Conservation (phyloP, 495 filamentous ascomycete species). For the Glutinoglossum americanum region DNA sequence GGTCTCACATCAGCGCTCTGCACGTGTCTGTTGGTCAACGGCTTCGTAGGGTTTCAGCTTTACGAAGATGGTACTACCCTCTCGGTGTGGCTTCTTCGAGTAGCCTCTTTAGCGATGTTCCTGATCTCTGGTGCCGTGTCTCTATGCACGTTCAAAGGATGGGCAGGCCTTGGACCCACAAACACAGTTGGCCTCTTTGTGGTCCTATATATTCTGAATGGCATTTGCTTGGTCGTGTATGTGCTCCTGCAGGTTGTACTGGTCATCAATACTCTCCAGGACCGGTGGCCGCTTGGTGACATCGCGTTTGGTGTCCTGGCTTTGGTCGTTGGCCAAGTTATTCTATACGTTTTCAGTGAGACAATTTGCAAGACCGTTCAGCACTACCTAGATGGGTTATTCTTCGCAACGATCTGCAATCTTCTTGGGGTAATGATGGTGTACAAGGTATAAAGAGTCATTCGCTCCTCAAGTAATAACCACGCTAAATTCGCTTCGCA, state of each 20-base stretch:
- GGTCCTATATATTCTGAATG: constrained; percentile 81
- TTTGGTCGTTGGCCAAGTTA: constrained; percentile 81
- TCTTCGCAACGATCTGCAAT: constrained; percentile 89
- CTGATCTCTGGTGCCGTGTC: constrained; percentile 68
- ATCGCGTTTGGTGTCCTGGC: constrained; percentile 84
- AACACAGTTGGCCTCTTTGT: constrained; percentile 81
- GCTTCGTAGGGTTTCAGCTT: constrained; percentile 95
- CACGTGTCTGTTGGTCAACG: constrained; percentile 83
- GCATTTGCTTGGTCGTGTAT: constrained; percentile 65
- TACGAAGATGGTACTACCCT: constrained; percentile 96
- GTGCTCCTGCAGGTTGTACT: constrained; percentile 73
- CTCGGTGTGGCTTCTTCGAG: constrained; percentile 79
- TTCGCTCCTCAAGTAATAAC: neutral
- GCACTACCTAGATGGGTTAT: constrained; percentile 88
- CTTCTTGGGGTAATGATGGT: constrained; percentile 97
- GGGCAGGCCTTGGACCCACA: constrained; percentile 65
- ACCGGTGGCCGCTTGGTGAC: constrained; percentile 86
- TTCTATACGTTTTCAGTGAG: constrained; percentile 75
- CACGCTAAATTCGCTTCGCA: constrained; percentile 13
- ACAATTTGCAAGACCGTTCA: constrained; percentile 66
- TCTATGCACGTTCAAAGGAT: constrained; percentile 80
- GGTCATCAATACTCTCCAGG: constrained; percentile 74
- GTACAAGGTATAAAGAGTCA: constrained; percentile 54
- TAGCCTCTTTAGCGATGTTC: constrained; percentile 62
- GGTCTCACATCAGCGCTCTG: constrained; percentile 81